Evolutionary conservation across 2,329 filamentous ascomycete genomes (phyloP), one percentile per base, ranked within the genome.

Genomic region (Coniochaeta sp.): DNA sequence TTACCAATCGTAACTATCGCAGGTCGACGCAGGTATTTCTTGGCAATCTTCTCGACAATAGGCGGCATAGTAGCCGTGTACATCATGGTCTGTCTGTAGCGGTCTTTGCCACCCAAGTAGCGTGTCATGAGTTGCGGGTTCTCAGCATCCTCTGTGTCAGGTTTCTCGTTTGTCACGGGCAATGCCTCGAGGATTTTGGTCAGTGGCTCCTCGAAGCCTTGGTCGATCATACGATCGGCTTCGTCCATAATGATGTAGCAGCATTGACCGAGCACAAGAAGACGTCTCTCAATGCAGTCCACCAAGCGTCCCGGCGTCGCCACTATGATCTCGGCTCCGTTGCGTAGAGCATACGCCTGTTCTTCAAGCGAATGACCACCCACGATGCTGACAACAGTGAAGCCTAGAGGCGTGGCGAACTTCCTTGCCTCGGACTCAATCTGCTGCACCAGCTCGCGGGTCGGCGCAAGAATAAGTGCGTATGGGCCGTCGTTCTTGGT

Each of bases 161-260:
- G 95, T 74, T 98, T 99, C 74, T 96, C 91, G 74, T 99, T 98
- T 57, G 83, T 82, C 8, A 96, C 91, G 0, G 95, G 95, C 1
- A 99, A 83, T 1, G 95, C 93, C 67, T 96, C 92, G 54, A 99
- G 86, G 67, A 99, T 99, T 75, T 96, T 96, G 76, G 97, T 98
- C 62, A 99, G 91, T 0, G 92, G 90, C 69, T 98, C 95, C 76
- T 99, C 95, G 72, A 99, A 99, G 54, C 95, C 95, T 63, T 98
- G 86, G 72, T 99, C 95, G 65, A 99, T 96, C 95, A 99, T 99
- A 60, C 93, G 90, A 76, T 99, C 95, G 40, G 95, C 95, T 82
- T 99, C 95, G 73, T 99, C 95, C 93, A 99, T 97, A 75, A 99
- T 96, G 60, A 98, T 85, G 76, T 98, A 98, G 77, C 93, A 96